These are phyloP conservation scores for Calamus simplicifolius DNA, from an alignment of 176 grass and related monocot genomes.

Conservation along the genomic window DNA sequence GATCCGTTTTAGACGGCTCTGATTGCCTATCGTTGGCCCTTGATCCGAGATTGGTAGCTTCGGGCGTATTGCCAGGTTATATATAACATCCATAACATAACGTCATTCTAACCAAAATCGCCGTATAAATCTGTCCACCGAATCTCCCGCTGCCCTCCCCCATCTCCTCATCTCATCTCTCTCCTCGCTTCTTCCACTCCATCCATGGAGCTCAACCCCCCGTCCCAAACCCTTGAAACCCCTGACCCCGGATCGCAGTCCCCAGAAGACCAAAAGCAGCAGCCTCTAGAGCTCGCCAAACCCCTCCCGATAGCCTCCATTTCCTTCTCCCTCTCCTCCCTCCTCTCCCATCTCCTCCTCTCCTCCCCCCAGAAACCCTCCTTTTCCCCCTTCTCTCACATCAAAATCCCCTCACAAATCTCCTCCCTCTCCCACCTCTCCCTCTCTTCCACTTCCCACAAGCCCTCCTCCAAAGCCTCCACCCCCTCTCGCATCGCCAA, in stretches of 20 bases:
- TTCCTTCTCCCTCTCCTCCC: background rate
- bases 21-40: too few species aligned
- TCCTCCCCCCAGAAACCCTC: background rate
- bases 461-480: conserved; percentile 16
- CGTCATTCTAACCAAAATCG: too few species aligned
- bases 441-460: conserved; percentile 9
- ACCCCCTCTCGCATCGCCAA: background rate
- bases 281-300: too few species aligned
- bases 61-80: too few species aligned
- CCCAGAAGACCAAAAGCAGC: background rate
- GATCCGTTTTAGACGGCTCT: too few species aligned
- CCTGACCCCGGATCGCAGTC: background rate
- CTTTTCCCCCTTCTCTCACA: conserved; percentile 18
- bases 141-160: conserved; percentile 20
- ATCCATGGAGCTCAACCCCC: conserved; percentile 24
- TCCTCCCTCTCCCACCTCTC: conserved; percentile 41
- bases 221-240: too few species aligned
- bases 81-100: too few species aligned
- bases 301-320: conserved; percentile 1
- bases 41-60: too few species aligned
- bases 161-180: background rate
- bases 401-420: conserved; percentile 34
- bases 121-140: too few species aligned
- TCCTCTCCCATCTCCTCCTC: conserved; percentile 26
- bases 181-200: background rate